A percentile compares a stretch with the other conserved stretches of the same genome.
Evolutionary conservation across 768 basidiomycete genomes (phyloP).

Genomic region (Suillus variegatus): DNA sequence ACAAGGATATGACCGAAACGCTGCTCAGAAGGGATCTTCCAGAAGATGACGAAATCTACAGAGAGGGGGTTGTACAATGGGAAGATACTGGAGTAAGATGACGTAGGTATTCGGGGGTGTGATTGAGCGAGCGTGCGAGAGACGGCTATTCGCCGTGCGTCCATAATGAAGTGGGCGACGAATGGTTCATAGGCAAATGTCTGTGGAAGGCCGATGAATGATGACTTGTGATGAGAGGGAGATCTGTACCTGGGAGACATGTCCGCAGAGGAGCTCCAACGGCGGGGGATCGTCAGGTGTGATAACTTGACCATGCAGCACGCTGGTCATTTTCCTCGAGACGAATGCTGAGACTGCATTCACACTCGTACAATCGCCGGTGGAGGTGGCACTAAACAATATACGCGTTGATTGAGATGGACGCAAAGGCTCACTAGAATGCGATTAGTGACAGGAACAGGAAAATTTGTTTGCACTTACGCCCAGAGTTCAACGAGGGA

Average conservation of each 20-base stretch:
- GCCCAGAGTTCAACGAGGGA: conserved; percentile 36
- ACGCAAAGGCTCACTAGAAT: conserved; percentile 42
- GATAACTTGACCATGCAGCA: conserved; percentile 50
- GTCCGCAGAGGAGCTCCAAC: conserved; percentile 52
- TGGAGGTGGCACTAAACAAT: conserved; percentile 42
- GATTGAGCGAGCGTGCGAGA: conserved; percentile 36
- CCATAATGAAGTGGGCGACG: conserved; percentile 49
- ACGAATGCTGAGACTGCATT: conserved; percentile 53
- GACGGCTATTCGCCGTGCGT: conserved; percentile 46
- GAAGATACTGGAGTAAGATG: conserved; percentile 61
- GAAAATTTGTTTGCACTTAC: conserved; percentile 39
- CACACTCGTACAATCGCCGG: conserved; percentile 38
- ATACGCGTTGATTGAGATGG: conserved; percentile 51
- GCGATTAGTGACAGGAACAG: conserved; percentile 9
- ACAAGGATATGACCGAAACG: conserved; percentile 64
- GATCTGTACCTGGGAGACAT: conserved; percentile 45
- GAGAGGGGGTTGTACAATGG: conserved; percentile 76
- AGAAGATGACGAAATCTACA: conserved; percentile 75
- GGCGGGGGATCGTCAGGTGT: conserved; percentile 49
- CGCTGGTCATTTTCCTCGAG: conserved; percentile 45
- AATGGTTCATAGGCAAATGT: conserved; percentile 17
- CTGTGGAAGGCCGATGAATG: background rate
- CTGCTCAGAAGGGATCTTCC: conserved; percentile 63
- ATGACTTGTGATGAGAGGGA: background rate
- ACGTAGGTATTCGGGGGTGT: conserved; percentile 59